Base-by-base conservation (phyloP, 2,329 filamentous ascomycete species). In the Xylaria multiplex region DNA sequence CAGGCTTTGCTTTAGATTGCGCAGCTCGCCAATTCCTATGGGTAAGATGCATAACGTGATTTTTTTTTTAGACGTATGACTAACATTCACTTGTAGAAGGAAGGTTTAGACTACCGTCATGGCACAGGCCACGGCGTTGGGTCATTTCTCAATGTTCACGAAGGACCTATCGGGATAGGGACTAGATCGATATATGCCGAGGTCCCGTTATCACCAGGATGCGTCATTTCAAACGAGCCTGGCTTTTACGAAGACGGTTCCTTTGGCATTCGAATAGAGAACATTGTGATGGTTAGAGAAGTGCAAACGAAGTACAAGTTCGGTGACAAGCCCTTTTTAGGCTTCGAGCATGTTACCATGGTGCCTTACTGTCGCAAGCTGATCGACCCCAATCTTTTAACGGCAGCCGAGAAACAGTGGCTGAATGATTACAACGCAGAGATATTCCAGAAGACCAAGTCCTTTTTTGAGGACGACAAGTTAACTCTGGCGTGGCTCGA, bases 301-400 rank as follows among this genome's bases (percentile, higher is more conserved):
- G 90, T 91, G n/a, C 84, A 94, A 79, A 97, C 95, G 4, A 90
- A 90, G 68, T 87, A 97, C 79, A 88, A 90, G 42, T 98, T 98
- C 76, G 95, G 94, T 22, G 95, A 97, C 73, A 97, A 97, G 81
- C 91, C 94, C 2, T 99, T 92, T 81, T 83, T 98, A 42, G 93
- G 94, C 3, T 99, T 99, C 72, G 95, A 99, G 82, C 93, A 97
- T 79, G 93, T 98, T 70, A 99, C 96, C 0, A 93, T 99, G 93
- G 93, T 95, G 19, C 96, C 96, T 0, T 93, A 97, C 80, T 97
- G 95, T 81, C 88, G 90, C 67, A 97, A 93, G 68, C 82, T 99
- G 70, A 93, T 97, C 69, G 92, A 98, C 73, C 82, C 86, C 61
- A 83, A 77, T 58, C 82, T 97, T 40, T 81, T 99, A 71, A 93